Conservation (phyloP, 148 eudicot genomes). For the Rhododendron griersonianum region DNA sequence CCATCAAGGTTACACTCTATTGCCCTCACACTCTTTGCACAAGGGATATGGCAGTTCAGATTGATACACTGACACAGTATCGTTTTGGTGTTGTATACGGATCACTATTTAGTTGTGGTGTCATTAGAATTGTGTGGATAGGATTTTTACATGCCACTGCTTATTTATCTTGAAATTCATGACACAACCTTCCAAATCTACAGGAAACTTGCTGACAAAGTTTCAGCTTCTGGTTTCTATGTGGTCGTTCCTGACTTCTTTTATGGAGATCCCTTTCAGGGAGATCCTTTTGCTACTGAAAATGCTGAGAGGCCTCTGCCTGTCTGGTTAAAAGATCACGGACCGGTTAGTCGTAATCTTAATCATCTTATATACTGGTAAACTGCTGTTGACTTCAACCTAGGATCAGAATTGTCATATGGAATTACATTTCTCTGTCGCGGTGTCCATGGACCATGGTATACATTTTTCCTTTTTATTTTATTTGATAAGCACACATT, state of each 20-base stretch:
- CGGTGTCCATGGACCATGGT: background rate
- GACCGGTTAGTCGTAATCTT: constrained; percentile 35
- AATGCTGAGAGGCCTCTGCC: constrained; percentile 27
- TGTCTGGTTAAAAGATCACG: constrained; percentile 61
- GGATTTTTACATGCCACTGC: background rate
- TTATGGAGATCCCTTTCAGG: constrained; percentile 36
- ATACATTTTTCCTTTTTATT: background rate
- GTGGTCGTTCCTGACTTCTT: constrained; percentile 70
- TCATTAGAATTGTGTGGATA: background rate
- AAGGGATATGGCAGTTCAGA: background rate
- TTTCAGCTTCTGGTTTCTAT: constrained; percentile 58
- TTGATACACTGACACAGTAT: background rate
- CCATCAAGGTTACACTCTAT: background rate
- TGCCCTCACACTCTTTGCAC: background rate
- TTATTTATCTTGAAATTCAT: background rate
- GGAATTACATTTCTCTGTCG: background rate
- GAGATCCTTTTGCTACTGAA: constrained; percentile 24
- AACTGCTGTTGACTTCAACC: background rate
- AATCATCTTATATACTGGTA: background rate
- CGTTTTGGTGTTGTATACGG: background rate
- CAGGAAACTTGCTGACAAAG: constrained; percentile 73
- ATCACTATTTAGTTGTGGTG: background rate
- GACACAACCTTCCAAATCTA: background rate
- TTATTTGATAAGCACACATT: background rate
- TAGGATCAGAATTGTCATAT: background rate